Conservation (phyloP, 305 asterid species). For the Fraxinus baroniana region DNA sequence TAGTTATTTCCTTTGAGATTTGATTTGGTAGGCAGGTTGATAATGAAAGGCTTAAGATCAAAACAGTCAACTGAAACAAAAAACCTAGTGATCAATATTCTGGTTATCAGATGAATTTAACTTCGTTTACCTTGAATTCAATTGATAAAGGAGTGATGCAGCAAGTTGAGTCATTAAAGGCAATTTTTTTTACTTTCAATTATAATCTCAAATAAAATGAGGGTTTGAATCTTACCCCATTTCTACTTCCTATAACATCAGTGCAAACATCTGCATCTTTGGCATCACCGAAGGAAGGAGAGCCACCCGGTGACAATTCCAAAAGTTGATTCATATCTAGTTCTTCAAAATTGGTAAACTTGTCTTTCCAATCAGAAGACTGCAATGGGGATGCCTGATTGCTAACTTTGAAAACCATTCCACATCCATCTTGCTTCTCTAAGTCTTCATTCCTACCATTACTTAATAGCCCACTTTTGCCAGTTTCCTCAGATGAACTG, state of each 20-base stretch:
- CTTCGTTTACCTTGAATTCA: background rate
- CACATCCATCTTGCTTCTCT: background rate
- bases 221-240: conserved; percentile 21
- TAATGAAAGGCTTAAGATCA: background rate
- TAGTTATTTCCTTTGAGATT: background rate
- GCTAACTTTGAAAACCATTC: background rate
- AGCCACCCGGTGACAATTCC: conserved; percentile 52
- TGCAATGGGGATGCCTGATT: background rate
- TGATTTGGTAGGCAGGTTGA: background rate
- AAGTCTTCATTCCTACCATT: background rate
- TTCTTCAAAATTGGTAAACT: conserved; percentile 28
- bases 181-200: background rate
- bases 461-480: background rate
- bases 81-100: background rate
- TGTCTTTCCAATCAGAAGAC: background rate
- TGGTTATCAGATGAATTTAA: background rate
- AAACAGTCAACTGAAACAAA: background rate
- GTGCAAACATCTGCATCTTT: conserved; percentile 27
- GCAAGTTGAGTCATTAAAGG: background rate
- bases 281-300: conserved; percentile 44
- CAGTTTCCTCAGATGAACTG: conserved; percentile 21
- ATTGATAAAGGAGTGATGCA: background rate
- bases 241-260: conserved; percentile 16
- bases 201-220: background rate
- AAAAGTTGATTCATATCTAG: conserved; percentile 45